Percentiles rank a stretch among this genome's conserved stretches.
These are phyloP conservation scores for Fusarium papillatum DNA, from an alignment of 2,329 filamentous ascomycete genomes.

Conservation along the genomic window DNA sequence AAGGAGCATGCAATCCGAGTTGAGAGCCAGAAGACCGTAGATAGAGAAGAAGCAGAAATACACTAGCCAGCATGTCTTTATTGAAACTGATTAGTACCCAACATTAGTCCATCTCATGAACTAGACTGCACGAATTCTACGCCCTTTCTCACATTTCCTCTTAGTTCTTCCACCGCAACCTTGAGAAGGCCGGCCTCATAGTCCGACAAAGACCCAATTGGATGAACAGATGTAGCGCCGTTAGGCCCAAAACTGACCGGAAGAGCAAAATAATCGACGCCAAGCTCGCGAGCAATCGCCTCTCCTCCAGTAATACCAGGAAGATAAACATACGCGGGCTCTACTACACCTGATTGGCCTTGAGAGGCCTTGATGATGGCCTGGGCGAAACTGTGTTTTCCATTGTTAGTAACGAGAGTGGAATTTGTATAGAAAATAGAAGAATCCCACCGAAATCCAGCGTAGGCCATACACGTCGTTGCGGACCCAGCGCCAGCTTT, in stretches of 20 bases:
- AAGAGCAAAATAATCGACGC: conserved; percentile 66
- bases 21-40: too few species aligned
- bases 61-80: not conserved
- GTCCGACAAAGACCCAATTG: not conserved
- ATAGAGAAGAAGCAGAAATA: too few species aligned
- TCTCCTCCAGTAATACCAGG: conserved; percentile 80
- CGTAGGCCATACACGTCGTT: conserved; percentile 85
- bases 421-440: not conserved
- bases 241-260: not conserved
- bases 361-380: conserved; percentile 79
- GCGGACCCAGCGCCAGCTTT: conserved; percentile 88
- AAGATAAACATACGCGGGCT: conserved; percentile 71
- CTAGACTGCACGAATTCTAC: not conserved
- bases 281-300: conserved; percentile 68
- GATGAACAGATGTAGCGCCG: not conserved
- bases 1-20: not conserved
- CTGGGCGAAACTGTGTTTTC: conserved; percentile 62
- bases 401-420: not conserved
- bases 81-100: not conserved
- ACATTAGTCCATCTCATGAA: not conserved
- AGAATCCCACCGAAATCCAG: conserved; percentile 58
- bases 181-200: not conserved
- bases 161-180: not conserved
- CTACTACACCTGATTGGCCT: conserved; percentile 79
- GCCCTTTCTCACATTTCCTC: not conserved